Base-by-base conservation (phyloP, 2,329 filamentous ascomycete species). In the Dothidotthia symphoricarpi region DNA sequence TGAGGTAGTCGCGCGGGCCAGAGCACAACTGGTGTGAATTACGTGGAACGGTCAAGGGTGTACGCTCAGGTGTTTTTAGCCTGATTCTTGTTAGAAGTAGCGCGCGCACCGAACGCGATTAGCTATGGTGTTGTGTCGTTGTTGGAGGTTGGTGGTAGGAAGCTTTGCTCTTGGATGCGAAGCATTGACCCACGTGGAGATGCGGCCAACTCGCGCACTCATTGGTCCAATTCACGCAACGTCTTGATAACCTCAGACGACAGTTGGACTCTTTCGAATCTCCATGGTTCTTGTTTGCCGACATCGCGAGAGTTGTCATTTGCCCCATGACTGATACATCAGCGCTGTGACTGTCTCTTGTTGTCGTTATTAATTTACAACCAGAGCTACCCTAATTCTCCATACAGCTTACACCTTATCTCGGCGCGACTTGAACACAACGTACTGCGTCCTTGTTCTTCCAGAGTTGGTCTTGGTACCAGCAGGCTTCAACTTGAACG, bases 241-340 rank as follows among this genome's bases (percentile, higher is more conserved):
- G 24, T 39, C 24, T 39, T 24, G 36, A 39, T 28, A 24, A 14
- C 17, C 35, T 13, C 15, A 12, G 28, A 12, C 22, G 25, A 22
- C 16, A 37, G 36, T 28, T 39, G 25, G 28, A 26, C 29, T 16
- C 5, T 5, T 22, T 22, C n/a, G n/a, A 15, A 16, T 4, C 13
- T 5, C 29, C 14, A 31, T 6, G 19, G 9, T 9, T 22, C 19
- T 22, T 9, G 9, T 22, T 9, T 22, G 7, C 11, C 10, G 16
- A 35, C 5, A 8, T 28, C 24, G 31, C 5, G 19, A 22, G 19
- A 22, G 19, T 9, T 22, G 19, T 9, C 5, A 22, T 9, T 22
- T 22, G 19, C 9, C n/a, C 19, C 5, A 22, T 22, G 9, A 22
- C 19, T 9, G 19, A 5, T 22, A 22, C 19, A 9, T 22, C 19